Evolutionary conservation across 2,329 filamentous ascomycete genomes (phyloP), one percentile per base, ranked within the genome.

Genomic region (Aspergillus japonicus): DNA sequence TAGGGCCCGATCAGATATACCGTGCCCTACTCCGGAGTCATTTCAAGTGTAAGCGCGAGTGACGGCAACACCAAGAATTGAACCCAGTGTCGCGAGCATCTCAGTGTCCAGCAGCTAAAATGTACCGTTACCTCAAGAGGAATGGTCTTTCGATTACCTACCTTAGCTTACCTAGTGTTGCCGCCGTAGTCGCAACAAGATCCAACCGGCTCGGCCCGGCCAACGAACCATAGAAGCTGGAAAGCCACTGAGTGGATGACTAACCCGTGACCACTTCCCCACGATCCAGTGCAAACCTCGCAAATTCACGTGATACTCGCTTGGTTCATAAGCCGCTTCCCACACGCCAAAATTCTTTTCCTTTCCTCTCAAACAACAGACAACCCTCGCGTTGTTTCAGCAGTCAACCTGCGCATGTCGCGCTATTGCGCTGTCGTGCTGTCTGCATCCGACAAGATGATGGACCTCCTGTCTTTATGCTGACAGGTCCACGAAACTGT

Each of bases 131-230:
- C 39, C 39, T 19, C 39, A 47, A 42, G 50, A 55, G 56, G 35
- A 55, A 31, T n/a, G 42, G 53, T 29, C 26, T 29, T 29, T 8
- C 2, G 8, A 29, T 29, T 29, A 29, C 26, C 21, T n/a, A n/a
- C n/a, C n/a, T n/a, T n/a, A n/a, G n/a, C n/a, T n/a, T 23, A 23
- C 21, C 21, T 29, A 29, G 26, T 29, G 8, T 29, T 29, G 26
- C 19, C 51, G 14, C 11, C 35, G 39, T 55, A 35, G 51, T 51
- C 50, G 42, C 39, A 50, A 47, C 44, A 48, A 51, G 26, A 48
- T 44, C 39, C 54, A 58, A 50, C 39, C 61, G 61, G 61, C 48
- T 53, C 61, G 61, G 58, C 47, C 61, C 61, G 61, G 50, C 3
- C 5, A 19, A 49, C 49, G 56, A 56, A 23, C 59, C 56, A 44